These are phyloP conservation scores for Acer yangbiense DNA, from an alignment of 345 rosid species.

Conservation along the genomic window DNA sequence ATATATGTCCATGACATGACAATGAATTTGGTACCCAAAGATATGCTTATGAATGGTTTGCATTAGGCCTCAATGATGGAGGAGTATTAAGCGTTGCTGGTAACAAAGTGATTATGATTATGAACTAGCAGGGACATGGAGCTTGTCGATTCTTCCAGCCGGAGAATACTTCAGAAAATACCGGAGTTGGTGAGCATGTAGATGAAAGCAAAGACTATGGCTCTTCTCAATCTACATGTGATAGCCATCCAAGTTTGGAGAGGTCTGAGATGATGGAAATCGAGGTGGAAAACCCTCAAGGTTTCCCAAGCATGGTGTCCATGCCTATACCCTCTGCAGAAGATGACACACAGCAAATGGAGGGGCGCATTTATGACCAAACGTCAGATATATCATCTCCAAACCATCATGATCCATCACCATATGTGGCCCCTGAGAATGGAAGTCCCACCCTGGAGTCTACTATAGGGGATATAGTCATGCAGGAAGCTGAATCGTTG, in stretches of 20 bases:
- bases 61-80: neutral
- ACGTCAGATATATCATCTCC: neutral
- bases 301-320: neutral
- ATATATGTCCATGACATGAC: neutral
- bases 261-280: neutral
- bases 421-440: too few relatives aligned
- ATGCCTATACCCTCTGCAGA: neutral
- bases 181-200: neutral
- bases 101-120: neutral
- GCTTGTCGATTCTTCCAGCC: conserved; percentile 43
- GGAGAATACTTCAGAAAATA: conserved; percentile 20
- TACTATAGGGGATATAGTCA: neutral
- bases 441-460: neutral
- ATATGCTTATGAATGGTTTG: neutral
- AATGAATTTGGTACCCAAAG: neutral
- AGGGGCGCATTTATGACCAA: neutral
- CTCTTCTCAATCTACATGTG: neutral
- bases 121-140: conserved; percentile 45
- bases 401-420: too few relatives aligned
- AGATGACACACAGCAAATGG: neutral
- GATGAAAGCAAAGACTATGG: neutral
- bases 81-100: neutral
- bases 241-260: neutral
- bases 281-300: neutral
- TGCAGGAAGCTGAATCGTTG: neutral